These are phyloP conservation scores for Phlegmacium glaucopus DNA, from an alignment of 768 basidiomycete genomes.

Conservation along the genomic window DNA sequence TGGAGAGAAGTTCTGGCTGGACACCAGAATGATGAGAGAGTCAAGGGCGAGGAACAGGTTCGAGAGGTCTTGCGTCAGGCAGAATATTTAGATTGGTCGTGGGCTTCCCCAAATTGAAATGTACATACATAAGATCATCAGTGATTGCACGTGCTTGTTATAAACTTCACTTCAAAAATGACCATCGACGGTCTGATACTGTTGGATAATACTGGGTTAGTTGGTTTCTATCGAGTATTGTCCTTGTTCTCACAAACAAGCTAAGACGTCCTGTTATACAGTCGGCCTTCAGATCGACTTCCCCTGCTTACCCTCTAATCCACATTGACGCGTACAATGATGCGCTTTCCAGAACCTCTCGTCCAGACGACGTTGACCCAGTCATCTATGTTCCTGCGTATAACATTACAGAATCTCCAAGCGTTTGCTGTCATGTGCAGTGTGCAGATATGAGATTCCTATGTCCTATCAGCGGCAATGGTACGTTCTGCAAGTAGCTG, in stretches of 20 bases:
- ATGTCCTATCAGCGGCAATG: constrained; percentile 80
- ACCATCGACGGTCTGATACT: constrained; percentile 82
- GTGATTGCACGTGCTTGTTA: not conserved
- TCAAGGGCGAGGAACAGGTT: constrained; percentile 43
- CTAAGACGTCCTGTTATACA: constrained; percentile 78
- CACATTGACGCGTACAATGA: constrained; percentile 85
- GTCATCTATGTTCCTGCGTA: constrained; percentile 64
- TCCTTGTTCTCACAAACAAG: constrained; percentile 16
- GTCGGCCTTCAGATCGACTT: constrained; percentile 80
- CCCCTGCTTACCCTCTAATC: constrained; percentile 74
- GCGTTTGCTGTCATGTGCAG: constrained; percentile 81
- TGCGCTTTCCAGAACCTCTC: constrained; percentile 56
- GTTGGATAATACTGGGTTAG: constrained; percentile 70
- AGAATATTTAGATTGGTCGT: constrained; percentile 67
- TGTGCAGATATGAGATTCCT: constrained; percentile 74
- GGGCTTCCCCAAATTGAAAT: constrained; percentile 58
- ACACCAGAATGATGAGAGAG: constrained; percentile 27
- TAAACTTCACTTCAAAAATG: constrained; percentile 39
- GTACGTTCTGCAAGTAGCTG: constrained; percentile 42
- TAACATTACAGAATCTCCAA: constrained; percentile 44
- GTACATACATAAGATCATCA: not conserved
- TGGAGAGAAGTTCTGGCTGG: constrained; percentile 60
- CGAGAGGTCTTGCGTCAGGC: constrained; percentile 41
- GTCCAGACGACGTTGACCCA: constrained; percentile 61
- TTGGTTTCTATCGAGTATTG: constrained; percentile 14